Evolutionary conservation across 768 basidiomycete genomes (phyloP), one percentile per base, ranked within the genome.

Genomic region (Serendipita sp.): DNA sequence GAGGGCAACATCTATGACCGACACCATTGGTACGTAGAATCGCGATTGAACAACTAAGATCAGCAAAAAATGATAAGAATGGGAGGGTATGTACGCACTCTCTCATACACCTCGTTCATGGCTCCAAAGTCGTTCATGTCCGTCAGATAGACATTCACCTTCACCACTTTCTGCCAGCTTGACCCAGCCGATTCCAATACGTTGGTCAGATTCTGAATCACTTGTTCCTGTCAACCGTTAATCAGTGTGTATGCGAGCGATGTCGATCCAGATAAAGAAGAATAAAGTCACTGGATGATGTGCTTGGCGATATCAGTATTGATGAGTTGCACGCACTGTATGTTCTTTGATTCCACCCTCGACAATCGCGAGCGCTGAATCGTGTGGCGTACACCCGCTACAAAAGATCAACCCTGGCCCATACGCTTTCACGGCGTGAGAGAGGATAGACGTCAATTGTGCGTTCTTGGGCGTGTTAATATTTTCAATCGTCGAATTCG

Each of bases 61-160:
- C 65, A 11, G 11, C 34, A 58, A 44, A 23, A 65, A 41, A 56
- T 44, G 38, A 41, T 41, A 41, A 5, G 13, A 2, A 41, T 16
- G 41, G 44, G 45, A 46, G 8, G 3, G 3, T 44, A 64, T 47
- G 28, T 41, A 23, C 48, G 18, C 8, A 8, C 13, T 71, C 73
- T 71, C 64, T 77, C 80, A 68, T 84, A 85, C 15, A 79, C 74
- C 67, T 81, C 79, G 67, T 85, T 85, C 80, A 83, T 80, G 1
- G 75, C 74, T 15, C 71, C 71, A 64, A 82, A 85, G 67, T 83
- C 75, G 63, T 79, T 76, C 82, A 84, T 84, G 68, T 81, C 72
- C 68, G 82, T 84, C 67, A 85, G 72, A 71, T 82, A 85, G 3
- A 85, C 78, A 66, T 85, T 85, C 56, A 83, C 76, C 70, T 78